Conservation (phyloP, 306 rosid species). For the Urtica urens region DNA sequence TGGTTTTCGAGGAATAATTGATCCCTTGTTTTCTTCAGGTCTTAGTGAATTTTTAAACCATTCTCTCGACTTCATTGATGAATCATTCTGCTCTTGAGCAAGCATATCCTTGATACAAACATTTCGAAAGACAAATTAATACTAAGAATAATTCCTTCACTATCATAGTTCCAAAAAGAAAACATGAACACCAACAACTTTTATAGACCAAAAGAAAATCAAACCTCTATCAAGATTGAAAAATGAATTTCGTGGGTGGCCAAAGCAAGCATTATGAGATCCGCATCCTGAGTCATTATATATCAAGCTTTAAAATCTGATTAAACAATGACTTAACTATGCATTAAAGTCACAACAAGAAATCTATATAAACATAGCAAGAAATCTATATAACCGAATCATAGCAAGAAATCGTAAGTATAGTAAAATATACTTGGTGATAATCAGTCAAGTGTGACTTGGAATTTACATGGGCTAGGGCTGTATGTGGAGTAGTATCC, state of each 20-base stretch:
- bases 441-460: no score
- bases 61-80: background rate
- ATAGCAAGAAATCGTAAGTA: background rate
- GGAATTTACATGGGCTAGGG: no score
- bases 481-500: no score
- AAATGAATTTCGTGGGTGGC: conserved; percentile 51
- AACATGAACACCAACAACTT: no score
- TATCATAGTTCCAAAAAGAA: background rate
- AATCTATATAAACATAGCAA: conserved; percentile 44
- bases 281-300: conserved; percentile 40
- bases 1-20: conserved; percentile 3
- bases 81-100: background rate
- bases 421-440: background rate
- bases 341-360: no score
- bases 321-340: background rate
- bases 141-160: background rate
- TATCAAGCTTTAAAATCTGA: conserved; percentile 4
- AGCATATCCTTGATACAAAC: conserved; percentile 12
- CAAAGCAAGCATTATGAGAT: conserved; percentile 44
- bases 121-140: background rate
- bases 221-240: conserved; percentile 56
- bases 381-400: background rate
- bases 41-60: background rate
- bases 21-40: background rate
- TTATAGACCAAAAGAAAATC: background rate